These are phyloP conservation scores for Gossypium lobatum DNA, from an alignment of 441 rosid genomes.

Conservation along the genomic window DNA sequence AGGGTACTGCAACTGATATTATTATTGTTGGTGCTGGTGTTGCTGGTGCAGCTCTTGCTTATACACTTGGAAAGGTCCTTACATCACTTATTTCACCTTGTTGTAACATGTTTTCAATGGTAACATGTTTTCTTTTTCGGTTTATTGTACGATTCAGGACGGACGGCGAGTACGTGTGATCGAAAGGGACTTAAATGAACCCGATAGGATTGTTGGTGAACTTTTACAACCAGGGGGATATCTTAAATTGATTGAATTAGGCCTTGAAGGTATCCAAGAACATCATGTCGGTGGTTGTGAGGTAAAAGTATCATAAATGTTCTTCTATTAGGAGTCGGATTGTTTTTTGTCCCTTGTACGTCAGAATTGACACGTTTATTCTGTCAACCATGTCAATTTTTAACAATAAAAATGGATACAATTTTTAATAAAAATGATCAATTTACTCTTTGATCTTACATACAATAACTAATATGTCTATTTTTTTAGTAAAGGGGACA, in stretches of 20 bases:
- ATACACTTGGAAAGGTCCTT: conserved; percentile 21
- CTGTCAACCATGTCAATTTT: too few relatives aligned
- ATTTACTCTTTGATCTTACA: too few relatives aligned
- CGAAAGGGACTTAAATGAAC: conserved; percentile 23
- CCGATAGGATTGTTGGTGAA: conserved; percentile 25
- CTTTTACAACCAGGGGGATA: conserved; percentile 24
- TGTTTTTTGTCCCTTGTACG: too few relatives aligned
- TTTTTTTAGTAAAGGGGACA: too few relatives aligned
- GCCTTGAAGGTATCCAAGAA: conserved; percentile 15
- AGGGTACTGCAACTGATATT: neutral
- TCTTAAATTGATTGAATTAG: conserved; percentile 20
- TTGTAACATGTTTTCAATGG: neutral
- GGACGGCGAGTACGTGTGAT: conserved; percentile 21
- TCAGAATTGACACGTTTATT: too few relatives aligned
- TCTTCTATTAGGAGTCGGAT: too few relatives aligned
- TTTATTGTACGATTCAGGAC: conserved; percentile 9
- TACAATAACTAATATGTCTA: too few relatives aligned
- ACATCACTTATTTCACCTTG: neutral
- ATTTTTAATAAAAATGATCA: too few relatives aligned
- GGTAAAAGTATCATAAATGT: too few relatives aligned
- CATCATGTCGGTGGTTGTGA: too few relatives aligned
- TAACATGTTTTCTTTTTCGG: neutral
- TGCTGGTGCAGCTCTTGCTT: conserved; percentile 28
- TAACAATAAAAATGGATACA: too few relatives aligned
- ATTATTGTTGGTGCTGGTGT: conserved; percentile 26